Evolutionary conservation across 2,329 filamentous ascomycete species (phyloP), one percentile per base, ranked within the genome.

Genomic region (Graphilbum sp.): DNA sequence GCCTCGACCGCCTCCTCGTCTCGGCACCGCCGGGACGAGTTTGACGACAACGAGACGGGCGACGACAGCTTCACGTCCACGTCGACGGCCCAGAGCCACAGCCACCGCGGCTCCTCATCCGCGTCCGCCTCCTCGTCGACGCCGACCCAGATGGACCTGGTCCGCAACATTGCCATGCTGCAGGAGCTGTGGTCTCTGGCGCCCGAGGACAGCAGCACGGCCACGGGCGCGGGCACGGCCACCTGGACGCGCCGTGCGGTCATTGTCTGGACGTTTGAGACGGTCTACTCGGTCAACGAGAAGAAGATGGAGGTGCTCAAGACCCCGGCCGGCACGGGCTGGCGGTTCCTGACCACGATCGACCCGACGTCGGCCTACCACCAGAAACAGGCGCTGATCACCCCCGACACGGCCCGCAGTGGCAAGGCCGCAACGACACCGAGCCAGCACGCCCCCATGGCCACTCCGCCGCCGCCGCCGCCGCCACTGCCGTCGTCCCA

Each of bases 91-190:
- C 44, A 37, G 23, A 49, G 47, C 47, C 48, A 37, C 30, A 18
- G n/a, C 45, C 43, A 46, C 36, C 12, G 13, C 19, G 39, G 31
- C 37, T 35, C 42, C 7, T 21, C 21, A 9, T 38, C 30, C 12
- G 20, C 37, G 15, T 53, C 53, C 17, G 64, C 66, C 2, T n/a
- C n/a, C n/a, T 21, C 21, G 15, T 38, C 30, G 9, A 23, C 37
- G 15, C 53, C 53, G 18, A 65, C 66, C 2, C 65, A 67, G 45
- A 67, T 68, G 48, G 69, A 75, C 32, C 60, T 75, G 40, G 63
- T 77, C 37, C 61, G 66, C 45, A 67, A 68, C 52, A 71, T 77
- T 34, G 70, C 70, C 51, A 78, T 78, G 73, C 72, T 75, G 52
- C 74, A 79, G 52, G 74, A 78, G 57, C 62, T 78, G 27, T 75